Conservation (phyloP, 805 yeast species). For the Lachancea lanzarotensis region DNA sequence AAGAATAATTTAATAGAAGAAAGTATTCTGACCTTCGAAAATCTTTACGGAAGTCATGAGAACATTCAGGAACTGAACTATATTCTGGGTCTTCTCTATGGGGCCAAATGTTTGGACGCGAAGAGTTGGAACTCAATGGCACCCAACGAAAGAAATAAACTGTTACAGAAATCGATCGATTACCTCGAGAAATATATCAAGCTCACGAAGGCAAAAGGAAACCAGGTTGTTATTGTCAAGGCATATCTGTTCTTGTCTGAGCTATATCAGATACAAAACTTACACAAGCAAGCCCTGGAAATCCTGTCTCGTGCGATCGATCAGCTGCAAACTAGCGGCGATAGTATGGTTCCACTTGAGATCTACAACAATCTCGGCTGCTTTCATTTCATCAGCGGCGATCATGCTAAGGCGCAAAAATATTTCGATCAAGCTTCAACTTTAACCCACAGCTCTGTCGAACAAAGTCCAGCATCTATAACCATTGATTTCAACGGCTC, state of each 20-base stretch:
- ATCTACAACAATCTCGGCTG: constrained; percentile 82
- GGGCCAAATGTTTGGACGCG: constrained; percentile 38
- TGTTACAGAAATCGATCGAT: constrained; percentile 48
- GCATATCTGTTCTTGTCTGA: constrained; percentile 66
- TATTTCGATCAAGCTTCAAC: constrained; percentile 44
- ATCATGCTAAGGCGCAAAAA: constrained; percentile 49
- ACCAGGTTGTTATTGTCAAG: constrained; percentile 54
- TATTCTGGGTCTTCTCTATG: constrained; percentile 68
- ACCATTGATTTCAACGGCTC: constrained; percentile 71
- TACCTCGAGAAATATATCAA: constrained; percentile 65
- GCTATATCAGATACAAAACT: constrained; percentile 60
- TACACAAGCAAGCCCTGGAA: constrained; percentile 55
- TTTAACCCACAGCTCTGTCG: constrained; percentile 17
- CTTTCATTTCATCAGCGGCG: constrained; percentile 60
- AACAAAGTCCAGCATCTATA: constrained; percentile 29
- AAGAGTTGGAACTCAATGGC: constrained; percentile 5
- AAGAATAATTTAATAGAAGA: constrained; percentile 70
- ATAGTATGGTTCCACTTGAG: constrained; percentile 42
- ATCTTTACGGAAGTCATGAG: constrained; percentile 56
- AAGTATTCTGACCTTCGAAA: constrained; percentile 80
- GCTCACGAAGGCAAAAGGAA: constrained; percentile 45
- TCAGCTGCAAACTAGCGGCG: constrained; percentile 33
- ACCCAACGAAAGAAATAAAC: constrained; percentile 17
- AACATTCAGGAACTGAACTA: constrained; percentile 68
- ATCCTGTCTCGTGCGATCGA: constrained; percentile 58